These are phyloP conservation scores for Begonia loranthoides DNA, from an alignment of 306 rosid genomes.

Conservation along the genomic window DNA sequence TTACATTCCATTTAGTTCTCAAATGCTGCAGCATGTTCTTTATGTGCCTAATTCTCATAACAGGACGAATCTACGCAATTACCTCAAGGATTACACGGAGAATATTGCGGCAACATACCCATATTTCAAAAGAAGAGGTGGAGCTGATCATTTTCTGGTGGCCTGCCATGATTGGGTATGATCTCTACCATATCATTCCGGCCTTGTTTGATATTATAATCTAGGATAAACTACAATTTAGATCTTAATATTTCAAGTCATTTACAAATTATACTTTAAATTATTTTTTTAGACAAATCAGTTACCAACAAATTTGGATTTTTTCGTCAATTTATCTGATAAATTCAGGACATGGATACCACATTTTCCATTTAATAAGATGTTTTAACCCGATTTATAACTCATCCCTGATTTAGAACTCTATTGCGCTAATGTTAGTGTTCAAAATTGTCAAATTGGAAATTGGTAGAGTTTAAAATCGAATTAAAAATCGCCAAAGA, in stretches of 20 bases:
- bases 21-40: constrained; percentile 56
- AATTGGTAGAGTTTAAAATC: too few relatives aligned
- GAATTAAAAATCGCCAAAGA: too few relatives aligned
- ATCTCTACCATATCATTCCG: neutral
- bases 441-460: too few relatives aligned
- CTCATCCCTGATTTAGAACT: too few relatives aligned
- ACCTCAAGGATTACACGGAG: constrained; percentile 62
- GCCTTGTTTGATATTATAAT: constrained; percentile 1
- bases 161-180: constrained; percentile 98
- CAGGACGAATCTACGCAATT: constrained; percentile 70
- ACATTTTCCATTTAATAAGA: too few relatives aligned
- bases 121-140: constrained; percentile 73
- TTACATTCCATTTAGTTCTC: constrained; percentile 87
- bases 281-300: neutral
- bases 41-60: constrained; percentile 84
- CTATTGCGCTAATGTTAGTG: too few relatives aligned
- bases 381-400: too few relatives aligned
- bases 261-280: neutral
- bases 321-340: neutral
- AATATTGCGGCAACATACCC: constrained; percentile 60
- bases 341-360: too few relatives aligned
- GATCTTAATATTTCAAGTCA: neutral
- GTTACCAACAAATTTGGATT: neutral
- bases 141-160: constrained; percentile 94
- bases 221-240: neutral